Percentiles rank a stretch among this genome's conserved stretches.
Conservation (phyloP, 805 yeast genomes). For the Pichia ethanolica region DNA sequence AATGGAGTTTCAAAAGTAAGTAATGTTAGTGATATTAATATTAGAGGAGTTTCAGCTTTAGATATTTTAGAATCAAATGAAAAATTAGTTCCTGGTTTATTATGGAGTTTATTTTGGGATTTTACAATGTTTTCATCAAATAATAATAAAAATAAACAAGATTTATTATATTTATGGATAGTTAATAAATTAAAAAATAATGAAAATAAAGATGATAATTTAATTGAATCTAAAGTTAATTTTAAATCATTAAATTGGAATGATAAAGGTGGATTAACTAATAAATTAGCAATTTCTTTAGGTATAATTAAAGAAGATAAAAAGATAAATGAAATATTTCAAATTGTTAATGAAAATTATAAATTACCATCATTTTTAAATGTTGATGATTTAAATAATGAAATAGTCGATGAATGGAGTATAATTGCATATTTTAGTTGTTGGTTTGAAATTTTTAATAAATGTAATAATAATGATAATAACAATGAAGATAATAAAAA, state of each 20-base stretch:
- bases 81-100: not conserved
- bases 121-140: not conserved
- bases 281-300: not conserved
- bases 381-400: not conserved
- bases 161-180: not conserved
- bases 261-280: not conserved
- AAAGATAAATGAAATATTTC: not conserved
- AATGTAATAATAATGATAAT: not conserved
- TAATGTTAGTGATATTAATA: not conserved
- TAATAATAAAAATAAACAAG: not conserved
- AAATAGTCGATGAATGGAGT: slow-evolving; percentile 47
- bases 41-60: not conserved
- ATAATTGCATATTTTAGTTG: slow-evolving; percentile 51
- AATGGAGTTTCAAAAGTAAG: not conserved
- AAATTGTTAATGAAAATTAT: not conserved
- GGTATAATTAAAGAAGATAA: not conserved
- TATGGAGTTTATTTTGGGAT: slow-evolving; percentile 4
- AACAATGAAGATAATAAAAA: not conserved
- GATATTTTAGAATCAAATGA: slow-evolving; percentile 1
- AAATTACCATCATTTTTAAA: not conserved
- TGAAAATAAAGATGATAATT: not conserved
- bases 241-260: not conserved
- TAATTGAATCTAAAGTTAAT: not conserved
- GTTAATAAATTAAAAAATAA: not conserved
- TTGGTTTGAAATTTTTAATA: slow-evolving; percentile 42